These are phyloP conservation scores for Postia placenta DNA, from an alignment of 768 basidiomycete species.

Conservation along the genomic window DNA sequence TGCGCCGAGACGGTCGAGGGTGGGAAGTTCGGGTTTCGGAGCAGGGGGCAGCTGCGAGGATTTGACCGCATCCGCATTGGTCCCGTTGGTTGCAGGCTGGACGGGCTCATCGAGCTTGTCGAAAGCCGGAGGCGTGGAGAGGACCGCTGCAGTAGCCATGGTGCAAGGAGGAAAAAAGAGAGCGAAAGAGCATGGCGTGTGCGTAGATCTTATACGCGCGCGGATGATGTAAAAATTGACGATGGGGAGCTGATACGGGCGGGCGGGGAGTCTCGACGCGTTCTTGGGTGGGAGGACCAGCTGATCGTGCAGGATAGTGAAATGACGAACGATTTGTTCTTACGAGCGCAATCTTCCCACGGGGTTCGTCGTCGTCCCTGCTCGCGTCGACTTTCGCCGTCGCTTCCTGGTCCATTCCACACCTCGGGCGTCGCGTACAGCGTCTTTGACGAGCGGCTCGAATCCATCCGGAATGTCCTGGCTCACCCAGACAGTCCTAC, in stretches of 20 bases:
- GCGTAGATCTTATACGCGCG: neutral
- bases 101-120: neutral
- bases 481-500: too few species aligned
- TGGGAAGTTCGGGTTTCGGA: conserved; percentile 16
- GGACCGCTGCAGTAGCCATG: conserved; percentile 7
- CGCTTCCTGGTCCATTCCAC: too few species aligned
- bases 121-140: neutral
- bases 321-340: neutral
- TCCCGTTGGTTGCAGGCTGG: neutral
- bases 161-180: neutral
- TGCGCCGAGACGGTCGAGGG: conserved; percentile 22
- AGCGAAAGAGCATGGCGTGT: neutral
- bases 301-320: neutral
- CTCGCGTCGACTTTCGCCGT: too few species aligned
- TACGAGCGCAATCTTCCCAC: neutral
- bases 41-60: neutral
- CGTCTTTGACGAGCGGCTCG: too few species aligned
- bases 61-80: too few species aligned
- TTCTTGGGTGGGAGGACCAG: neutral
- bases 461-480: too few species aligned
- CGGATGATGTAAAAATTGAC: neutral
- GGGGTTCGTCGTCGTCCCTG: too few species aligned
- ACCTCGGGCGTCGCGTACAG: too few species aligned
- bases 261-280: neutral
- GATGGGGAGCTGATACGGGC: neutral